Evolutionary conservation across 2,329 filamentous ascomycete species (phyloP), one percentile per base, ranked within the genome.

Genomic region (Pseudonectria buxi): DNA sequence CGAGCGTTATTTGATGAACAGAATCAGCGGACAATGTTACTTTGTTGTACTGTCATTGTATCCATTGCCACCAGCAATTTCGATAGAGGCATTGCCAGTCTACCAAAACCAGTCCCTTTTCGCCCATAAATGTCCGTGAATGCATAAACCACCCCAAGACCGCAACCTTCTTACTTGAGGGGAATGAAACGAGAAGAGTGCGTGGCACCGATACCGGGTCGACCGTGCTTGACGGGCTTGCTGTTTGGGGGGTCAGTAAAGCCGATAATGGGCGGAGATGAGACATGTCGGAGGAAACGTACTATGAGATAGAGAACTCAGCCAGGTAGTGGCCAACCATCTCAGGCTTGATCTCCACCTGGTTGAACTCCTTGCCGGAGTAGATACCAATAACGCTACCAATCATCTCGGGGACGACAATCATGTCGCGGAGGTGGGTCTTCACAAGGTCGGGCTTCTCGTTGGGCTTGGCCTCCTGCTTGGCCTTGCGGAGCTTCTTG

Each of bases 181-280:
- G 92, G 92, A 79, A 98, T 98, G 85, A 98, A 98, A 83, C 92
- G 88, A 72, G 92, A 98, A 77, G 90, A 96, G 86, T 98, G 89
- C 60, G 92, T 98, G 64, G 92, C 92, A 94, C 92, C 92, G 65
- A 98, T 98, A 96, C 92, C 92, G 65, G 92, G 92, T 72, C 92
- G 80, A 82, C 92, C 92, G 85, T 98, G 92, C 86, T 96, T 98
- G 83, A 98, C 92, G 64, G 92, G 92, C 77, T 89, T 89, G 86
- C 88, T 94, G 61, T 64, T 42, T 27, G 32, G 32, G 38, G 53
- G 57, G 70, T 85, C 67, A 83, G 78, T 47, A 43, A 32, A 13
- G 24, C 4, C 10, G 5, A 24, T 24, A 13, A 14, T 12, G 24
- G 27, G 14, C 22, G 14, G 18, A 18, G 30, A 11, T 15, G 13